Evolutionary conservation across 2,329 filamentous ascomycete genomes (phyloP), one percentile per base, ranked within the genome.

Genomic region (Fusarium nygamai): DNA sequence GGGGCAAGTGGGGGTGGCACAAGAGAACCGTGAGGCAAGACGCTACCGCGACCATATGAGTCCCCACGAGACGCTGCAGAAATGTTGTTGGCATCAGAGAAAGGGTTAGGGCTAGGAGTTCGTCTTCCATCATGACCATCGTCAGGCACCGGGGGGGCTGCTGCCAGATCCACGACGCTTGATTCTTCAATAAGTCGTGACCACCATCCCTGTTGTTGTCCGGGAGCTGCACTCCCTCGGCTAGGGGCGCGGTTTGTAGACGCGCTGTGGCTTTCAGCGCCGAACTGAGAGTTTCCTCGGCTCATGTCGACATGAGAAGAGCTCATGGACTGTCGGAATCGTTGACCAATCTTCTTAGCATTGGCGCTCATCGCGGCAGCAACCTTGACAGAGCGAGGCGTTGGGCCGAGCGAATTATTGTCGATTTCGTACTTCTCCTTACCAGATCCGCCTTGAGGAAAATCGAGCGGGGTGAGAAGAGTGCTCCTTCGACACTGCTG

Each of bases 241-340:
- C 61, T 70, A 29, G 64, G 53, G 43, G 71, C 58, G 36, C 53
- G 50, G 39, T 58, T 67, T 44, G 71, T 75, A 16, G 84, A 84
- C 51, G 81, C 82, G 50, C 80, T 83, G 38, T 83, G 83, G 67
- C 83, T 86, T 70, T 73, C 65, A 4, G 78, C 63, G 31, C 84
- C 81, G 67, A 84, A 88, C 72, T 89, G 88, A 14, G 88, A 88
- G 73, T 86, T 88, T 12, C 87, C 86, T 54, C 86, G 82, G 78
- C 89, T 85, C 71, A 89, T 82, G 64, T 89, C 85, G 36, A 89
- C 84, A 53, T 82, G 83, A 6, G 84, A 81, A 14, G 78, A 81
- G 51, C 61, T 67, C 31, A 61, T 66, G 20, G 72, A 74, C 22
- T 61, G 67, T 39, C 67, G 70, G 29, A 79, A 60, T 44, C 69